Base-by-base conservation (phyloP, 129 eudicot genomes). In the Artemisia annua region DNA sequence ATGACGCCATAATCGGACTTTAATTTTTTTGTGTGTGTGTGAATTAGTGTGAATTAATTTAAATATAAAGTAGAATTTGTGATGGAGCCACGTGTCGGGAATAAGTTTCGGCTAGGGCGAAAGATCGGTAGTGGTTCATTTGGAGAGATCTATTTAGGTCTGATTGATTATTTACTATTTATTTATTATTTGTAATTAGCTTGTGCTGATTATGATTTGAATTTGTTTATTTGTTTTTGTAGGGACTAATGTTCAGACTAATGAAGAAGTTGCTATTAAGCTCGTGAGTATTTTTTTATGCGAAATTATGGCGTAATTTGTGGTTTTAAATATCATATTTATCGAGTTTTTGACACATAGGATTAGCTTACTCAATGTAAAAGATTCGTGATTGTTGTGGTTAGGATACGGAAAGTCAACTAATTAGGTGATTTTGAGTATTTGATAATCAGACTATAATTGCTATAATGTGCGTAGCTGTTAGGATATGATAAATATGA, bases 51-150 rank as follows among this genome's bases (percentile, higher is more conserved):
- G 69, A n/a, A n/a, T 71, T 59, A 51, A 62, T 76, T 72, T 52
- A 48, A 44, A 51, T 12, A 43, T 7, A 7, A 7, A 59, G 51
- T 48, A 30, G 35, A 30, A 10, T 54, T 16, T 16, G 4, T 1
- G 69, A 94, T 94, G 99, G 99, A 94, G 75, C 99, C 97, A 73
- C 93, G 97, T 48, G 96, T 94, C 20, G 99, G 93, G 50, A 94
- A 94, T 67, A 94, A 90, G 86, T 94, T 90, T 69, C 87, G 97
- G 66, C 74, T 93, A 39, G 98, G 98, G 57, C 87, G 96, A 22
- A 93, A 93, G 90, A 87, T 93, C 84, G 98, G 98, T 0, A 84
- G 92, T 35, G 98, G 98, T 53, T 93, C 98, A 1, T 93, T 93
- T 43, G 98, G 98, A 72, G 98, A 93, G 97, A 93, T 93, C 96